Evolutionary conservation across 1,284 basidiomycete species (phyloP).

Genomic region (Schizopora paradoxa): DNA sequence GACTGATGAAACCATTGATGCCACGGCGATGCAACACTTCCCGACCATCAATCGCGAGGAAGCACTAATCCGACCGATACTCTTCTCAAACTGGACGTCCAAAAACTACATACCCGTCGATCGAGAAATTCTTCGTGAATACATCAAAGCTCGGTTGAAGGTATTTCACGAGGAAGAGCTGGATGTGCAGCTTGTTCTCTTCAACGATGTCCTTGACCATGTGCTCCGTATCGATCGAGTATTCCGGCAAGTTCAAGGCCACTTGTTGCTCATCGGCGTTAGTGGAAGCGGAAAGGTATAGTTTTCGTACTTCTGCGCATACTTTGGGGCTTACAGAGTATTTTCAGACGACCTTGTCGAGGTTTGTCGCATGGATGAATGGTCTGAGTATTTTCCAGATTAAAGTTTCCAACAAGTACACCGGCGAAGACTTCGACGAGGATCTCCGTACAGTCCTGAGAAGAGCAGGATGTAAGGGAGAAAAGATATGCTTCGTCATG

Average conservation of each 20-base stretch:
- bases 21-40: slow-evolving; percentile 85
- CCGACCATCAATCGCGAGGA: slow-evolving; percentile 85
- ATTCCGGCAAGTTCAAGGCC: slow-evolving; percentile 97
- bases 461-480: slow-evolving; percentile 94
- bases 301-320: slow-evolving; percentile 4
- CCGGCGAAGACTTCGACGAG: slow-evolving; percentile 97
- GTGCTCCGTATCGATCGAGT: slow-evolving; percentile 97
- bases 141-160: slow-evolving; percentile 91
- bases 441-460: slow-evolving; percentile 92
- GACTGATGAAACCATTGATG: slow-evolving; percentile 93
- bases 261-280: slow-evolving; percentile 94
- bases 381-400: slow-evolving; percentile 98
- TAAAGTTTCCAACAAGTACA: slow-evolving; percentile 98
- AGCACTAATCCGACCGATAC: slow-evolving; percentile 82
- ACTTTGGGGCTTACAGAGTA: slow-evolving; percentile 7
- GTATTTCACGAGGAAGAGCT: slow-evolving; percentile 98
- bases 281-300: slow-evolving; percentile 95
- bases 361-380: slow-evolving; percentile 99
- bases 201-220: slow-evolving; percentile 98
- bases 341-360: slow-evolving; percentile 86
- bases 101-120: slow-evolving; percentile 95
- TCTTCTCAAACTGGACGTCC: slow-evolving; percentile 99
- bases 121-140: slow-evolving; percentile 88
- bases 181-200: slow-evolving; percentile 96
- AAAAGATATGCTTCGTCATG: slow-evolving; percentile 99